Conservation (phyloP, 345 rosid genomes). For the Salix arbutifolia region DNA sequence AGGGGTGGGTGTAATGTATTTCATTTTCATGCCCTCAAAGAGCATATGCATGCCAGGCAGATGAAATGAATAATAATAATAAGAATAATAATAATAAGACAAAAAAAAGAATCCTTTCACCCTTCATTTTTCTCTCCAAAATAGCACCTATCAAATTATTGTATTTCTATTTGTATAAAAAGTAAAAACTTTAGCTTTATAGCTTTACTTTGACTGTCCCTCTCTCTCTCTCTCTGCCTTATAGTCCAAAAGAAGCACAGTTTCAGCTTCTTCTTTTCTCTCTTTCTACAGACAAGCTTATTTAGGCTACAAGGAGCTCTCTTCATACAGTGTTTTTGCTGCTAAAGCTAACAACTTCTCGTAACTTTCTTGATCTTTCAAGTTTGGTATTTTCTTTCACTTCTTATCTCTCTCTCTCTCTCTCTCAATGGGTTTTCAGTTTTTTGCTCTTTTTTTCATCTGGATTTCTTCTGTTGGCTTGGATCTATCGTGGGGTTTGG, state of each 20-base stretch:
- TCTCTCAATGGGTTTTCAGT: neutral
- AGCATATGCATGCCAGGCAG: neutral
- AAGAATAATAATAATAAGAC: too few relatives aligned
- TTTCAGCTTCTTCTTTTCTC: neutral
- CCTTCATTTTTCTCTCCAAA: neutral
- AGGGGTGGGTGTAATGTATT: too few relatives aligned
- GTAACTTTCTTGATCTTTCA: constrained; percentile 22
- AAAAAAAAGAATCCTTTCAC: neutral
- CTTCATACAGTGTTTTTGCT: constrained; percentile 15
- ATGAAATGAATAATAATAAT: neutral
- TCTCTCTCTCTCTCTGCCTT: constrained; percentile 19
- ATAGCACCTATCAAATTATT: constrained; percentile 9
- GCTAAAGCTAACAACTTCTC: constrained; percentile 3
- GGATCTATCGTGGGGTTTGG: constrained; percentile 40
- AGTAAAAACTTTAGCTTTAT: constrained; percentile 11
- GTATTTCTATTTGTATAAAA: constrained; percentile 1
- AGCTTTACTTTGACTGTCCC: constrained; percentile 36
- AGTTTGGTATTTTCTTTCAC: constrained; percentile 27
- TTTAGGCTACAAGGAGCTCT: constrained; percentile 6
- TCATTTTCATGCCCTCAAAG: neutral
- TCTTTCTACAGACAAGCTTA: constrained; percentile 9
- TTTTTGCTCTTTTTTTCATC: constrained; percentile 24
- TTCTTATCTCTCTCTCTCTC: neutral
- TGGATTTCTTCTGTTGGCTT: constrained; percentile 25
- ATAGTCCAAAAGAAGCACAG: constrained; percentile 19